Evolutionary conservation across 1,139 yeast species (phyloP).

Genomic region (Hyphopichia pseudoburtonii): DNA sequence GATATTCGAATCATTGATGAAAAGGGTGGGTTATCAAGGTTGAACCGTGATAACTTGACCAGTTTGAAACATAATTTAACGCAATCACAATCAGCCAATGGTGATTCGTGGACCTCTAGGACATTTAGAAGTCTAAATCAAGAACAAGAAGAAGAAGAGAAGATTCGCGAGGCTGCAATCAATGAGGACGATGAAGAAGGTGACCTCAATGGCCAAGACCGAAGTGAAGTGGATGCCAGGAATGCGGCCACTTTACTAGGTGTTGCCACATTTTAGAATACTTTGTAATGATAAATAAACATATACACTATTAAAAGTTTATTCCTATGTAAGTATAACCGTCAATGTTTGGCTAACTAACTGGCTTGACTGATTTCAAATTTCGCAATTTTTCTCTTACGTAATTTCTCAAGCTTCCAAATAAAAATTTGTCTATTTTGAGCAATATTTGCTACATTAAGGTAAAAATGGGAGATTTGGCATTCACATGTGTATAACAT

Average conservation of each 20-base stretch:
- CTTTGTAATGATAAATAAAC: too few relatives aligned
- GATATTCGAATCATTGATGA: conserved; percentile 79
- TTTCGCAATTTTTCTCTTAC: too few relatives aligned
- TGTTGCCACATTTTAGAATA: conserved; percentile 66
- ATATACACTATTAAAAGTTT: too few relatives aligned
- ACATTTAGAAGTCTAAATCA: conserved; percentile 56
- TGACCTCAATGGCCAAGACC: conserved; percentile 18
- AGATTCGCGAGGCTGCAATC: conserved; percentile 20
- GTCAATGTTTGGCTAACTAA: too few relatives aligned
- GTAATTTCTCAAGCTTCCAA: too few relatives aligned
- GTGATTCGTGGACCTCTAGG: conserved; percentile 65
- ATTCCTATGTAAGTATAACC: too few relatives aligned
- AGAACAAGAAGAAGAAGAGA: conserved; percentile 28
- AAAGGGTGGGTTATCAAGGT: conserved; percentile 76
- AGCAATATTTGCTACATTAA: too few relatives aligned
- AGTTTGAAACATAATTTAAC: conserved; percentile 43
- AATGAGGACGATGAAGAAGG: conserved; percentile 14
- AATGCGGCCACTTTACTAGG: conserved; percentile 82
- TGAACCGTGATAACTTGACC: conserved; percentile 71
- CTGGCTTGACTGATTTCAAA: too few relatives aligned
- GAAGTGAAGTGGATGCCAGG: conserved; percentile 63
- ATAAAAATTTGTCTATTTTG: too few relatives aligned
- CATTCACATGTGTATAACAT: too few relatives aligned
- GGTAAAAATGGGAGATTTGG: too few relatives aligned
- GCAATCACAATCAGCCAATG: conserved; percentile 52